These are phyloP conservation scores for Xylogone sp. DNA, from an alignment of 2,329 filamentous ascomycete species.

Conservation along the genomic window DNA sequence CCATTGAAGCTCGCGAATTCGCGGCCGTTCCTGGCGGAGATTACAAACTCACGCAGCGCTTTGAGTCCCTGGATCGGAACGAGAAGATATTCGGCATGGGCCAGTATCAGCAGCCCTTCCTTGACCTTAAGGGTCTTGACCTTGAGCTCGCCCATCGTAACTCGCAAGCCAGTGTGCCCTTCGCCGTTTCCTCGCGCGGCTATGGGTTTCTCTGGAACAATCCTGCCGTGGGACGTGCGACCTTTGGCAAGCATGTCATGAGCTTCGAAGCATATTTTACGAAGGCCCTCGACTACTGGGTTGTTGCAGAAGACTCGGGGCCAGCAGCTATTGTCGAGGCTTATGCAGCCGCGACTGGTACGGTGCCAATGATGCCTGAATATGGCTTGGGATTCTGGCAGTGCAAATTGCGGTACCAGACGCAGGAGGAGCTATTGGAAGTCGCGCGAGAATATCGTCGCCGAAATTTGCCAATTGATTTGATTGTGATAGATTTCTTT, in stretches of 20 bases:
- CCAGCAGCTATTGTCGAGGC: slow-evolving; percentile 52
- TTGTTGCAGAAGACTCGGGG: slow-evolving; percentile 53
- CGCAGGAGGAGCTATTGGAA: slow-evolving; percentile 57
- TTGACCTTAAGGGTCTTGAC: slow-evolving; percentile 61
- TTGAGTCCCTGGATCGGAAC: slow-evolving; percentile 49
- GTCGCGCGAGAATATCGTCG: slow-evolving; percentile 43
- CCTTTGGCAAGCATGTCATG: slow-evolving; percentile 58
- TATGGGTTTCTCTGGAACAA: slow-evolving; percentile 68
- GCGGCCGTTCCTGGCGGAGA: slow-evolving; percentile 48
- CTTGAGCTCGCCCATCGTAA: slow-evolving; percentile 64
- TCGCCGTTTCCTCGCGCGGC: slow-evolving; percentile 54
- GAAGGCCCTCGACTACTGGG: slow-evolving; percentile 58
- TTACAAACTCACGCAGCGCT: slow-evolving; percentile 54
- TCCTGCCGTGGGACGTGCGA: slow-evolving; percentile 55
- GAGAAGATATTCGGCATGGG: slow-evolving; percentile 68
- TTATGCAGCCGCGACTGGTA: slow-evolving; percentile 54
- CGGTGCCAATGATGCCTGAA: slow-evolving; percentile 64
- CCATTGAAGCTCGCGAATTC: slow-evolving; percentile 55
- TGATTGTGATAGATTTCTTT: slow-evolving; percentile 67
- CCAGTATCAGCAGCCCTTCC: slow-evolving; percentile 60
- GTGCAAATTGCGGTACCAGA: slow-evolving; percentile 63
- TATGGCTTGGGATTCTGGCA: slow-evolving; percentile 68
- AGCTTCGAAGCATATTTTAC: slow-evolving; percentile 59
- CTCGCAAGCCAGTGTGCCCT: slow-evolving; percentile 62
- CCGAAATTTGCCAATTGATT: slow-evolving; percentile 48